Evolutionary conservation across 495 filamentous ascomycete species (phyloP).

Genomic region (Penicillium canariense): DNA sequence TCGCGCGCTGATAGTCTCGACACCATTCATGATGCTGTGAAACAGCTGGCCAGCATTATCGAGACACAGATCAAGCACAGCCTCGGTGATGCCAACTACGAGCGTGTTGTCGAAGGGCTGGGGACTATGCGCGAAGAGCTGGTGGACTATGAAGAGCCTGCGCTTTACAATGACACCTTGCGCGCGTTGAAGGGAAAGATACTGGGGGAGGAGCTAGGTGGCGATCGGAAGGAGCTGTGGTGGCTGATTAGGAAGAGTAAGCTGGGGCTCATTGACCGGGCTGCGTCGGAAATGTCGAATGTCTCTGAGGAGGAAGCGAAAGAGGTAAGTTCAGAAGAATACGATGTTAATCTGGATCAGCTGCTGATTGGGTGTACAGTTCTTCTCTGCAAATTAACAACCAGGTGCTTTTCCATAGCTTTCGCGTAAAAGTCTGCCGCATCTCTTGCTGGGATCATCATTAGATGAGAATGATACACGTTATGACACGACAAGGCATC

Average conservation of each 20-base stretch:
- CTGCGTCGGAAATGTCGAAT: slow-evolving; percentile 55
- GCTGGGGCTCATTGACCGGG: slow-evolving; percentile 71
- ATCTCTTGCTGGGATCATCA: not conserved
- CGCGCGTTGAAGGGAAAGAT: slow-evolving; percentile 69
- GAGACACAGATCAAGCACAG: slow-evolving; percentile 66
- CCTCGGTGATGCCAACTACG: slow-evolving; percentile 72
- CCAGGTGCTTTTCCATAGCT: not conserved
- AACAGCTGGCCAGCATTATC: slow-evolving; percentile 73
- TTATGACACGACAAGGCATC: not conserved
- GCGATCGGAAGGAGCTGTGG: slow-evolving; percentile 83
- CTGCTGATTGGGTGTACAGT: slow-evolving; percentile 23
- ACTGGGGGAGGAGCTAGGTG: slow-evolving; percentile 68
- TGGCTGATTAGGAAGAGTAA: slow-evolving; percentile 62
- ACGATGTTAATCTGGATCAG: not conserved
- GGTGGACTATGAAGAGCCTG: slow-evolving; percentile 71
- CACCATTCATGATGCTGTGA: slow-evolving; percentile 62
- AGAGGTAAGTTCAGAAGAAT: slow-evolving; percentile 39
- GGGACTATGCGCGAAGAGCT: slow-evolving; percentile 76
- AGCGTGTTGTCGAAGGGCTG: slow-evolving; percentile 71
- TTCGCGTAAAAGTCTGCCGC: not conserved
- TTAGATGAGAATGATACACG: slow-evolving; percentile 1
- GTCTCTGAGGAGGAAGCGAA: slow-evolving; percentile 68
- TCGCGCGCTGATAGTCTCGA: slow-evolving; percentile 57
- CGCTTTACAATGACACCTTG: slow-evolving; percentile 74
- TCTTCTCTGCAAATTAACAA: slow-evolving; percentile 30